These are phyloP conservation scores for Aspergillus sparsus DNA, from an alignment of 495 filamentous ascomycete genomes.

Conservation along the genomic window DNA sequence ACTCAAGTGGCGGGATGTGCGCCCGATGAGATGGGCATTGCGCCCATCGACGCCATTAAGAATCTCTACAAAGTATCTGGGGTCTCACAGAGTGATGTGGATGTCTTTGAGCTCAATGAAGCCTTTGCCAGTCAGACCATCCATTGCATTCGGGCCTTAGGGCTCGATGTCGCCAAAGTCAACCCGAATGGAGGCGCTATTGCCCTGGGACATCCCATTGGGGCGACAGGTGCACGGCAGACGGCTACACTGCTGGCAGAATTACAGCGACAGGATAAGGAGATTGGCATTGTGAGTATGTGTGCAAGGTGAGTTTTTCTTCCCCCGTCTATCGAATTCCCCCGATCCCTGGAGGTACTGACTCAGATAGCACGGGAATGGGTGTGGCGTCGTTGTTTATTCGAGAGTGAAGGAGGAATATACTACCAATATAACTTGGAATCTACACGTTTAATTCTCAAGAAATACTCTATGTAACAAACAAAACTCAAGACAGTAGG, in stretches of 20 bases:
- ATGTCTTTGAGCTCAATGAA: constrained; percentile 87
- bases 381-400: constrained; percentile 76
- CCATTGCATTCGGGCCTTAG: constrained; percentile 72
- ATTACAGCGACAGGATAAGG: constrained; percentile 66
- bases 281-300: constrained; percentile 75
- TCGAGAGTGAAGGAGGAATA: constrained; percentile 51
- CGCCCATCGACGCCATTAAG: constrained; percentile 79
- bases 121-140: constrained; percentile 90
- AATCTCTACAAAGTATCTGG: constrained; percentile 74
- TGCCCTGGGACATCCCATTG: constrained; percentile 75
- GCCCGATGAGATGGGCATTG: constrained; percentile 90
- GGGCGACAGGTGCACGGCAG: constrained; percentile 70
- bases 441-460: too few species aligned
- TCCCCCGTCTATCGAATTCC: not conserved
- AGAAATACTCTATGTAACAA: too few species aligned
- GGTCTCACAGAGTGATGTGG: constrained; percentile 69
- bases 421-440: too few species aligned
- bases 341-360: not conserved
- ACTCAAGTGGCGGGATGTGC: constrained; percentile 78
- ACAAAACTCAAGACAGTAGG: not conserved
- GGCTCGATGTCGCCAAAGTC: constrained; percentile 73
- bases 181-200: constrained; percentile 79
- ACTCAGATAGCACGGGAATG: constrained; percentile 65
- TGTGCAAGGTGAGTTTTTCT: constrained; percentile 51
- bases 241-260: constrained; percentile 74